These are phyloP conservation scores for Penicillium pancosmium DNA, from an alignment of 495 filamentous ascomycete species.

Conservation along the genomic window DNA sequence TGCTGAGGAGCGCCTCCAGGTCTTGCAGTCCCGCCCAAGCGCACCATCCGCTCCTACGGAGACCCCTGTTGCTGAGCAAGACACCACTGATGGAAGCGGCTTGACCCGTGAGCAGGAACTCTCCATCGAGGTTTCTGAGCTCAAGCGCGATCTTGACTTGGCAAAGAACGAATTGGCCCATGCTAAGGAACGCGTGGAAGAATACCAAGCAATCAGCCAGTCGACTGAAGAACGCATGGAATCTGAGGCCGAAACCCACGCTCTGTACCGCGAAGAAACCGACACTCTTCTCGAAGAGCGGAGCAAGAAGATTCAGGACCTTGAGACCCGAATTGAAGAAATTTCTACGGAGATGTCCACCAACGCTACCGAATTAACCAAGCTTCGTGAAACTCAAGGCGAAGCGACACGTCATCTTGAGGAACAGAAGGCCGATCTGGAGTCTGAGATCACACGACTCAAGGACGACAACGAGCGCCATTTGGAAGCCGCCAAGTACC, in stretches of 20 bases:
- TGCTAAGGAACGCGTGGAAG: slow-evolving; percentile 76
- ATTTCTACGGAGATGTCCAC: slow-evolving; percentile 76
- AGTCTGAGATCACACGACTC: slow-evolving; percentile 75
- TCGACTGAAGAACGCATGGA: slow-evolving; percentile 85
- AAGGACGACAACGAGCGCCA: slow-evolving; percentile 86
- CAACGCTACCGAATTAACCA: slow-evolving; percentile 77
- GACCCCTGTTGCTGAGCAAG: slow-evolving; percentile 31
- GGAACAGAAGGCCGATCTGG: slow-evolving; percentile 75
- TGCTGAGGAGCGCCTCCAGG: slow-evolving; percentile 81
- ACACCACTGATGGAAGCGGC: slow-evolving; percentile 50
- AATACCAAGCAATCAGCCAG: slow-evolving; percentile 87
- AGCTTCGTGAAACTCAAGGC: slow-evolving; percentile 73
- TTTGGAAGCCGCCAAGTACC: slow-evolving; percentile 71
- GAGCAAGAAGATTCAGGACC: slow-evolving; percentile 71
- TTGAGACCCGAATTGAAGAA: slow-evolving; percentile 80
- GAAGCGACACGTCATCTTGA: slow-evolving; percentile 72
- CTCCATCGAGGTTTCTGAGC: slow-evolving; percentile 75
- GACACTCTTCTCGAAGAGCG: slow-evolving; percentile 73
- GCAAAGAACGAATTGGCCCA: slow-evolving; percentile 75
- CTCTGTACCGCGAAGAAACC: slow-evolving; percentile 84
- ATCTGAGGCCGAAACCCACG: slow-evolving; percentile 75
- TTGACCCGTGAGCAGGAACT: slow-evolving; percentile 83
- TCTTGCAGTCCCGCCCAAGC: slow-evolving; percentile 74
- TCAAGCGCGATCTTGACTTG: slow-evolving; percentile 80
- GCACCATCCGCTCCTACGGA: slow-evolving; percentile 47